Base-by-base conservation (phyloP, 306 rosid genomes). In the Abrus pulchellus region DNA sequence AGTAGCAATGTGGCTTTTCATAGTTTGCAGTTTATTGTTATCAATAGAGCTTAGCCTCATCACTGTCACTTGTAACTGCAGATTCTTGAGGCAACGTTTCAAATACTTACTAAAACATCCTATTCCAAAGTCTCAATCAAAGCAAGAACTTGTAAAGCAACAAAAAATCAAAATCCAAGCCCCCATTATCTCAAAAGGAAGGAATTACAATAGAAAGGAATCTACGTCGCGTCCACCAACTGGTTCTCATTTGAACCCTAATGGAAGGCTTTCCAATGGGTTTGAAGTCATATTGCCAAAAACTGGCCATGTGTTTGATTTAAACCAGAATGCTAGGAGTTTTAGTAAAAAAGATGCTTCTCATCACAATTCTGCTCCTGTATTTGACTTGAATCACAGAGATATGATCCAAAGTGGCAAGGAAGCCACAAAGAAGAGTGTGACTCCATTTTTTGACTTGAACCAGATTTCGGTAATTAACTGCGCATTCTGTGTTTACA, bases 391-490 rank as follows among this genome's bases (percentile, higher is more conserved):
- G 79, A 86, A 90, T 54, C 90, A 86, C 80, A 90, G 86, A 83
- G 97, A 90, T 48, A 82, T 87, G 82, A 80, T 86, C 77, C 86
- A 77, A 41, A 83, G 80, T 65, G 89, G 90, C 54, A 91, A 86
- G 81, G 99, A 90, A 76, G 83, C 89, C 6, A 10, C 87, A 10
- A 89, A 87, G 90, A 83, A 90, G 82, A 90, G 78, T 52, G 69
- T 40, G 28, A 55, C 85, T 82, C 97, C 91, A 5, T 72, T 84
- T 83, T 93, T 95, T 1, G 98, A 96, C 88, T 86, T 96, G 93
- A 96, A 96, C 94, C 94, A 96, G 83, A 87, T 96, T 83, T 93
- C 93, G 97, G 99, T 93, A 92, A 83, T 43, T 55, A 56, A 29
- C 67, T 11, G 8, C n/a, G 5, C 75, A 32, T 61, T 34, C 30